These are phyloP conservation scores for Apiospora marii DNA, from an alignment of 2,329 filamentous ascomycete species.

Conservation along the genomic window DNA sequence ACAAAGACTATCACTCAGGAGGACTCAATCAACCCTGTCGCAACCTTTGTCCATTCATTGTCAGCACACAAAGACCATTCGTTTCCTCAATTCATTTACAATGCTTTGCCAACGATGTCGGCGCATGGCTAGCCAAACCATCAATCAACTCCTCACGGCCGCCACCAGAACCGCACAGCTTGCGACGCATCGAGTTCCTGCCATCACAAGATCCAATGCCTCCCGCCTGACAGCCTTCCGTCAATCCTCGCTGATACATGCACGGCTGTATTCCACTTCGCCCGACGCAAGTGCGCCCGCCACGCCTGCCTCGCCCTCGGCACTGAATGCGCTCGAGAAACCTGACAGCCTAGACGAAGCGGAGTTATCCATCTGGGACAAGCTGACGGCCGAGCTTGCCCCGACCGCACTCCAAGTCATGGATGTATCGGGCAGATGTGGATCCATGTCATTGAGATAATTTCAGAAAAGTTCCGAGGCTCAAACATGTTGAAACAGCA, in stretches of 20 bases:
- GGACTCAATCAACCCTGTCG: no score
- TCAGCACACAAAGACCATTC: background rate
- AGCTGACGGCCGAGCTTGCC: conserved; percentile 56
- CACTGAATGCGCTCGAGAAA: conserved; percentile 43
- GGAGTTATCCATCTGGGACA: conserved; percentile 66
- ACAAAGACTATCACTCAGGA: no score
- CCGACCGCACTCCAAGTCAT: conserved; percentile 69
- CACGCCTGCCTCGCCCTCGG: conserved; percentile 27
- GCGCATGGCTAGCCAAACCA: conserved; percentile 3
- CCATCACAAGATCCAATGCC: background rate
- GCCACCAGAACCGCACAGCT: background rate
- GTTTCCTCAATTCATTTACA: background rate
- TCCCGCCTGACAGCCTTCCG: background rate
- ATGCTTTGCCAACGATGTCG: conserved; percentile 19
- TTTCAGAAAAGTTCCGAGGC: conserved; percentile 75
- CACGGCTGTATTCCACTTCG: background rate
- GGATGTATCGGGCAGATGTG: conserved; percentile 85
- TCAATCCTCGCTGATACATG: background rate
- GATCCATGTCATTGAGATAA: conserved; percentile 85
- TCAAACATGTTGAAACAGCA: no score
- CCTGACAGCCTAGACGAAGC: conserved; percentile 61
- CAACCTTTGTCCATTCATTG: background rate
- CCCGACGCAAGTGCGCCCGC: conserved; percentile 22
- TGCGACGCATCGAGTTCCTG: background rate
- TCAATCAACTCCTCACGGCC: background rate